phyloP scores from a whole-genome alignment of 352 stramenopile species.

The Phytophthora brassicae region DNA sequence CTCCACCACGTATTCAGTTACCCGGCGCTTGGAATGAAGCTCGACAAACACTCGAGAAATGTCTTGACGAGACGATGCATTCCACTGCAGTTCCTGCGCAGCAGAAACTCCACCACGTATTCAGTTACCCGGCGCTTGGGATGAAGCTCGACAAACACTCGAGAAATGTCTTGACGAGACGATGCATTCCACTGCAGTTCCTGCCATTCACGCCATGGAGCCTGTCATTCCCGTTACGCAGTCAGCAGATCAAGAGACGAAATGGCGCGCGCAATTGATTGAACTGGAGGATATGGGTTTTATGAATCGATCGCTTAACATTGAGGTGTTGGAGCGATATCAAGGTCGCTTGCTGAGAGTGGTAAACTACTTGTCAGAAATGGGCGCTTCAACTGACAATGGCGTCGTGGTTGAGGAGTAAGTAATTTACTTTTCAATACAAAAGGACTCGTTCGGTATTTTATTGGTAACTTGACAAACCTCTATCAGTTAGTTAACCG shows the following conservation, averaged over 20 bases:
- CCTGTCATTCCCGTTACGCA: conserved; percentile 56
- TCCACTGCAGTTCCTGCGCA: conserved; percentile 31
- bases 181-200: conserved; percentile 34
- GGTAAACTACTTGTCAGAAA: conserved; percentile 81
- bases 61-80: conserved; percentile 50
- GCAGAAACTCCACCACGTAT: conserved; percentile 10
- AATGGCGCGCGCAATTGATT: conserved; percentile 64
- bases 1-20: conserved; percentile 24
- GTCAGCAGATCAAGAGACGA: conserved; percentile 48
- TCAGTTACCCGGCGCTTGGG: conserved; percentile 42
- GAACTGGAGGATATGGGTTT: conserved; percentile 80
- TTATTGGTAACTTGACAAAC: neutral
- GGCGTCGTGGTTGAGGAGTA: conserved; percentile 46
- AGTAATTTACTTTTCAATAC: neutral
- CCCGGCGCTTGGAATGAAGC: conserved; percentile 48
- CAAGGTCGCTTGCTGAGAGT: conserved; percentile 80
- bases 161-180: conserved; percentile 54
- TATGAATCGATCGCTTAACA: conserved; percentile 58
- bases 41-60: conserved; percentile 42
- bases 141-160: conserved; percentile 41
- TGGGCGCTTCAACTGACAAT: conserved; percentile 25
- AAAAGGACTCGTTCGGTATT: conserved; percentile 5
- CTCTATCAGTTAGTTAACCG: conserved; percentile 23
- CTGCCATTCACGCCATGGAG: conserved; percentile 77
- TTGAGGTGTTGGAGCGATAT: conserved; percentile 78